Evolutionary conservation across 2,329 filamentous ascomycete species (phyloP).

Genomic region (Fusarium newnesense): DNA sequence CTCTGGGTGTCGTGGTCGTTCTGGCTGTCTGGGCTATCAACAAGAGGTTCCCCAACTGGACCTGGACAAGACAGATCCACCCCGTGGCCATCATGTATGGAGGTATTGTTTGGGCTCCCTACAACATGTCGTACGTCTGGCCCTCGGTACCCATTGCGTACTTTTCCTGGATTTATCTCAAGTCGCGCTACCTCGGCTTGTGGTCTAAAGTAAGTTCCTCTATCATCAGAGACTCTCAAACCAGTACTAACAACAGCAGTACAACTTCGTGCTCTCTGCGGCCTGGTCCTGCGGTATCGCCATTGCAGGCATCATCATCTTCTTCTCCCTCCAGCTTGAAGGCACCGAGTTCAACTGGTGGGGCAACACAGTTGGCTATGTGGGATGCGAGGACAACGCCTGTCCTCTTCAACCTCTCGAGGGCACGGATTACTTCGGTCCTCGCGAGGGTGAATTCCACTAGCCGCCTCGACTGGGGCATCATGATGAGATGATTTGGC

Average conservation of each 20-base stretch:
- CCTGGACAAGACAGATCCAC: slow-evolving; percentile 57
- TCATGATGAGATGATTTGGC: slow-evolving; percentile 36
- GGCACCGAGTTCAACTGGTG: slow-evolving; percentile 58
- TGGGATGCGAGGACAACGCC: slow-evolving; percentile 55
- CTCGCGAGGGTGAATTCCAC: slow-evolving; percentile 52
- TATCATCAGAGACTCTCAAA: fast-evolving
- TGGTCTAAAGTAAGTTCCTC: slow-evolving; percentile 59
- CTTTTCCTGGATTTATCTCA: slow-evolving; percentile 63
- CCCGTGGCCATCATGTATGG: slow-evolving; percentile 60
- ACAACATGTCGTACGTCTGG: slow-evolving; percentile 63
- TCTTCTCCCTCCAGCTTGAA: slow-evolving; percentile 62
- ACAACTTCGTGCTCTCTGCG: slow-evolving; percentile 65
- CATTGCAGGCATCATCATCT: slow-evolving; percentile 62
- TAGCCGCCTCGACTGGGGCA: slow-evolving; percentile 4
- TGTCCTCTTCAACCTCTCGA: slow-evolving; percentile 51
- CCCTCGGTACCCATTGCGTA: slow-evolving; percentile 63
- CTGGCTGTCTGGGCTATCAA: slow-evolving; percentile 53
- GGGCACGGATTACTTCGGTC: slow-evolving; percentile 53
- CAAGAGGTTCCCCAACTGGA: slow-evolving; percentile 54
- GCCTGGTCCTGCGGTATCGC: slow-evolving; percentile 62
- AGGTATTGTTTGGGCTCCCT: slow-evolving; percentile 58
- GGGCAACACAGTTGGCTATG: slow-evolving; percentile 56
- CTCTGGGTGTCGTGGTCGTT: slow-evolving; percentile 58
- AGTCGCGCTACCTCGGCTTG: slow-evolving; percentile 58
- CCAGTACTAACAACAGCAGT: slow-evolving; percentile 45